A percentile compares a stretch with the other conserved stretches of the same genome.
phyloP scores from a whole-genome alignment of 169 alveolate species.

The Eimeria brunetti region DNA sequence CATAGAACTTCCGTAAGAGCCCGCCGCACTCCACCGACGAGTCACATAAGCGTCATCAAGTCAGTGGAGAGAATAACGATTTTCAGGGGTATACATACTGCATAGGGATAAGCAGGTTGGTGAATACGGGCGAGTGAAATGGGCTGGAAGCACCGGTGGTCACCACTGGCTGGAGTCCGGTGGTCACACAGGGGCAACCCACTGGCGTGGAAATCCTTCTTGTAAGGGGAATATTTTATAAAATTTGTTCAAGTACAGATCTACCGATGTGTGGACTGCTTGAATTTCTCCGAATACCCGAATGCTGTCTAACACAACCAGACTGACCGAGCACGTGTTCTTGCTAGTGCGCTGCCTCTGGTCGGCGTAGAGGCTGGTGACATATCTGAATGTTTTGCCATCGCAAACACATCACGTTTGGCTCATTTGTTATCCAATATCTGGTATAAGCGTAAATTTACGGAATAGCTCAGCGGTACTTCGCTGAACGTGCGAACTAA shows the following conservation, averaged over 20 bases:
- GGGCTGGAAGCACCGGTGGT: conserved; percentile 31
- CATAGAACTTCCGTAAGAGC: background rate
- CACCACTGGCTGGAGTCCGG: conserved; percentile 17
- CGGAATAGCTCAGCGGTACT: background rate
- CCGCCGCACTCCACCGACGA: background rate
- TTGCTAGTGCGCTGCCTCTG: background rate
- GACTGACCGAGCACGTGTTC: background rate
- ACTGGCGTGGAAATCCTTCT: background rate
- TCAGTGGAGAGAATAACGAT: background rate
- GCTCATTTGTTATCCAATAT: background rate
- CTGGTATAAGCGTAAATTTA: background rate
- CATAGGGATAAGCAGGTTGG: background rate
- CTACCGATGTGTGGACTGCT: background rate
- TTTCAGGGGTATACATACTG: background rate
- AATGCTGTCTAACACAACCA: background rate
- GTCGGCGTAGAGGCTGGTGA: background rate
- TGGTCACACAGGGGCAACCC: background rate
- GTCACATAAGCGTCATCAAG: background rate
- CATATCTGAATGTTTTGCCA: background rate
- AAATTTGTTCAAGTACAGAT: background rate
- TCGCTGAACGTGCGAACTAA: background rate
- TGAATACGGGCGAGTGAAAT: background rate
- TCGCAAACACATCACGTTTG: conserved; percentile 17
- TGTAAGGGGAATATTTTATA: background rate
- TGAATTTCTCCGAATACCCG: background rate